Base-by-base conservation (phyloP, 2,329 filamentous ascomycete species). In the Ceratocystis huliohia region DNA sequence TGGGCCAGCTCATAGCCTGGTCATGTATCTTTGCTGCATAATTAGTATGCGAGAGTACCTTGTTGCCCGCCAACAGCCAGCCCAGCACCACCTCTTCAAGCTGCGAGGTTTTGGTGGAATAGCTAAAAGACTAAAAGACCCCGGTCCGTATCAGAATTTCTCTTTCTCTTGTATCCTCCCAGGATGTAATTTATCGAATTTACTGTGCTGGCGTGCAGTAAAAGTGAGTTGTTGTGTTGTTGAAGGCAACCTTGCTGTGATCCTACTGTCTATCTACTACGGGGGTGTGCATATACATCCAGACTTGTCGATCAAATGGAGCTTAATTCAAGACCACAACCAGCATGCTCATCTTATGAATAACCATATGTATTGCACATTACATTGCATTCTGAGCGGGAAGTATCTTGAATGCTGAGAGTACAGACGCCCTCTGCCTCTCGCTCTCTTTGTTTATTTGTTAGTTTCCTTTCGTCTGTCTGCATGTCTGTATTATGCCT, bases 111-210 rank as follows among this genome's bases (percentile, higher is more conserved):
- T 57, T 30, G 53, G 25, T 33, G 28, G 22, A 57, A 33, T 28
- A 57, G 22, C 53, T 57, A 30, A 57, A 57, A 57, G 53, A 57
- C 53, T 30, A 57, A 57, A 57, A 30, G 53, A 57, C 53, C 53
- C 53, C 53, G 28, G 53, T 57, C 53, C 28, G 53, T 57, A 57
- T 57, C 53, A 57, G 53, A 57, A 33, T 57, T 4, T 30, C 28
- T 57, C 17, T 57, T 33, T 22, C 53, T 57, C n/a, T 57, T 57
- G 37, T 57, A 25, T 57, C 28, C 13, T 25, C 53, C 53, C 13
- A 1, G 53, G 53, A 57, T 57, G 10, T 8, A 57, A 30, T 57
- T 57, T 28, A 57, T 57, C 10, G 53, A 57, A 33, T 57, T 57
- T 57, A 57, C 30, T 2, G 48, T 53, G n/a, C 20, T 53, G 48